A percentile compares a stretch with the other conserved stretches of the same genome.
Evolutionary conservation across 2,329 filamentous ascomycete genomes (phyloP).

Genomic region (Keithomyces neogunnii): DNA sequence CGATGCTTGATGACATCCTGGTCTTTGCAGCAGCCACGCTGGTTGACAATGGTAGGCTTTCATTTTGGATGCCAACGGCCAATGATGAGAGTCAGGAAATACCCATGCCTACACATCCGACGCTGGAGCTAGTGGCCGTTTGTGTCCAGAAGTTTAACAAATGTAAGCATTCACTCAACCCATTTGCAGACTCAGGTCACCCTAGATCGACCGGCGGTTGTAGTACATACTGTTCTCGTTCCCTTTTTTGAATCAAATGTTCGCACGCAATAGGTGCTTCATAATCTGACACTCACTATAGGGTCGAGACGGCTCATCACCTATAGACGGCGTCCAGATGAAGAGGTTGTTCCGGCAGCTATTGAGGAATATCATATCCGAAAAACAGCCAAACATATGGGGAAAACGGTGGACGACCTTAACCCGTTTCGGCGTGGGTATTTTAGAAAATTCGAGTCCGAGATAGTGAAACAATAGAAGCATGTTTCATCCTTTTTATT

Average conservation of each 20-base stretch:
- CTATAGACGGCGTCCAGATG: constrained; percentile 63
- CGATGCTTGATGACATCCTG: constrained; percentile 85
- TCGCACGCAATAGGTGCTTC: not conserved
- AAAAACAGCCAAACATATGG: constrained; percentile 23
- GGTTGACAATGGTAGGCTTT: constrained; percentile 69
- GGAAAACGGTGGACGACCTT: constrained; percentile 48
- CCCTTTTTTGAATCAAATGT: not conserved
- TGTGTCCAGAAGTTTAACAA: constrained; percentile 86
- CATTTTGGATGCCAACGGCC: constrained; percentile 96
- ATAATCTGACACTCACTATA: constrained; percentile 20
- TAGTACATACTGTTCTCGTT: not conserved
- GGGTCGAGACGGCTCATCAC: constrained; percentile 86
- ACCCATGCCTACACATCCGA: constrained; percentile 66
- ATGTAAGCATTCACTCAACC: constrained; percentile 43
- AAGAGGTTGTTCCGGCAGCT: constrained; percentile 37
- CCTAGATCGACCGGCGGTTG: not conserved
- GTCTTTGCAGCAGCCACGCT: constrained; percentile 70
- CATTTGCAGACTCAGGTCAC: not conserved
- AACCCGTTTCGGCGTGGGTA: constrained; percentile 53
- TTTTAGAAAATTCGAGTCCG: constrained; percentile 44
- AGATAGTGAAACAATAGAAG: constrained; percentile 6
- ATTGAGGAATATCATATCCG: constrained; percentile 27
- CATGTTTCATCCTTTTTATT: constrained; percentile 7
- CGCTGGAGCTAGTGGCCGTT: constrained; percentile 62
- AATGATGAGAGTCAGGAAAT: constrained; percentile 73